Base-by-base conservation (phyloP, 2,329 filamentous ascomycete species). In the Pseudogymnoascus sp. region DNA sequence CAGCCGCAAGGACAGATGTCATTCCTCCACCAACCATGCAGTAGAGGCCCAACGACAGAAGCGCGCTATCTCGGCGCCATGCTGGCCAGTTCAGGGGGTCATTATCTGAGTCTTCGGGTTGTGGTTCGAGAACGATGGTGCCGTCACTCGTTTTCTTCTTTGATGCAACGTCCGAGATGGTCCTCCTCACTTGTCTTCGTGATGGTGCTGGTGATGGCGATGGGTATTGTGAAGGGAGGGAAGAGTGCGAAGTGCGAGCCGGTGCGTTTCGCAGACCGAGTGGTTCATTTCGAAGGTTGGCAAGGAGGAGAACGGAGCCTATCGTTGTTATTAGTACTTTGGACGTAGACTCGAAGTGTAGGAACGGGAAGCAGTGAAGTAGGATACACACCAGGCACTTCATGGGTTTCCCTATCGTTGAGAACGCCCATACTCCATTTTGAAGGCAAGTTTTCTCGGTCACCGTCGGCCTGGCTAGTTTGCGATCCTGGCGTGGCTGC, bases 21-120 rank as follows among this genome's bases (percentile, higher is more conserved):
- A 96, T 96, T 47, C 93, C 93, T 42, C 93, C 93, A 63, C 93
- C 93, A 16, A 97, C 77, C 86, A 97, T 89, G 75, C 92, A 96
- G 75, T 96, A 96, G 71, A 96, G 88, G 1, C 93, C 93, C 3
- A 97, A 79, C 0, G 89, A 93, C 0, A 96, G 70, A 66, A 97
- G 77, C 0, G 93, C 91, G 23, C 81, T 75, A 74, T 97, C 91
- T 74, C 93, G 82, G 42, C 91, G 84, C 86, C 90, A 91, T 5
- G 82, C 78, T 0, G 90, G 86, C 93, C 93, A 97, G 73, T 97
- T 97, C 64, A 97, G 78, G 1, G 93, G 93, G 70, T 97, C 93
- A 68, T 97, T 97, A 61, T 82, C 79, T 0, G 90, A 92, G 61
- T 97, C 92, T 65, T 97, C 92, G 0, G 93, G 93, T 73, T 97